phyloP scores from a whole-genome alignment of 257 asterid species.

The Solanum sejunctum region DNA sequence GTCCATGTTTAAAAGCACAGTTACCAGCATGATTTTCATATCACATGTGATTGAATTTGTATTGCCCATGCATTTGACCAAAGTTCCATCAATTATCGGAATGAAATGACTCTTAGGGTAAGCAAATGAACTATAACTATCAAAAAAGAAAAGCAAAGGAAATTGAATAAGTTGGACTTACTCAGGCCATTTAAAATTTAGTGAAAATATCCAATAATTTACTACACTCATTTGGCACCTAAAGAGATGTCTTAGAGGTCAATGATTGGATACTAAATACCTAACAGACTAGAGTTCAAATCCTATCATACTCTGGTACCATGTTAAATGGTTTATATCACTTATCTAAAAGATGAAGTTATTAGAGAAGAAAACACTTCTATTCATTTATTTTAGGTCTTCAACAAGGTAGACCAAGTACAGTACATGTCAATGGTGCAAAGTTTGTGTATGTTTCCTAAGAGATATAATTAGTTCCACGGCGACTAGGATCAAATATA shows the following conservation, averaged over 20 bases:
- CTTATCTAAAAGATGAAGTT: background rate
- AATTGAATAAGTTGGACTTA: background rate
- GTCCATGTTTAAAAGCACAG: conserved; percentile 23
- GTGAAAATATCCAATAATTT: background rate
- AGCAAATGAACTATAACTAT: background rate
- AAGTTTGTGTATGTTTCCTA: background rate
- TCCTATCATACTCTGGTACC: background rate
- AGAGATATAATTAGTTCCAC: background rate
- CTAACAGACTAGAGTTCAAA: background rate
- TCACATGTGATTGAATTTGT: background rate
- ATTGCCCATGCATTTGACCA: background rate
- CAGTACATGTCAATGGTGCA: background rate
- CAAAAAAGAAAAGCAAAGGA: background rate
- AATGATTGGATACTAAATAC: background rate
- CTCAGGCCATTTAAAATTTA: background rate
- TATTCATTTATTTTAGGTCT: background rate
- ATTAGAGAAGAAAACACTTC: background rate
- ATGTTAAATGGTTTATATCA: background rate
- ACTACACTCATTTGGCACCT: background rate
- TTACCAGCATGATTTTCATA: background rate
- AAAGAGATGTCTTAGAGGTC: background rate
- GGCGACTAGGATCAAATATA: background rate
- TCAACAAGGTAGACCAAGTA: background rate
- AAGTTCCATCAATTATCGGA: background rate
- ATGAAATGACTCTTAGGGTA: background rate